Evolutionary conservation across 208 protist genomes (phyloP), one percentile per base, ranked within the genome.

Genomic region (Endotrypanum monterogeii): DNA sequence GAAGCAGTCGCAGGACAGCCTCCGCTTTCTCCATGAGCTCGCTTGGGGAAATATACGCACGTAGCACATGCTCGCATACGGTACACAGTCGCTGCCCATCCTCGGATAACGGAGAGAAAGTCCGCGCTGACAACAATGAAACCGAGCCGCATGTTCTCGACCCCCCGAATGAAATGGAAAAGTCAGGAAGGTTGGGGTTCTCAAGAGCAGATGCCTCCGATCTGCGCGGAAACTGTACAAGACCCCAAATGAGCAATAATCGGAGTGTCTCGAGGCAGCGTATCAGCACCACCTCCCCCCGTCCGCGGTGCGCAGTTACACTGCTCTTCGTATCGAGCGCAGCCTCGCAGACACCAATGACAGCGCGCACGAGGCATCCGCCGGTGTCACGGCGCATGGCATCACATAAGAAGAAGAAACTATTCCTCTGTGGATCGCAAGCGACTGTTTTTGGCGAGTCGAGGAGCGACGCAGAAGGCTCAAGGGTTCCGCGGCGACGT

Each of bases 401-500:
- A 11, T 84, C 72, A 51, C 75, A 79, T 6, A 88, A 46, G 63
- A 88, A 88, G 56, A 88, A 88, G 51, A 78, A 76, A 62, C 78
- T 83, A 5, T 76, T 58, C n/a, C 61, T 58, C 46, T 79, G 67
- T 25, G 79, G 67, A 44, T 79, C 63, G 9, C 30, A 28, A 8
- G 58, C 48, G 46, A 62, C n/a, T 39, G 70, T 39, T 25, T 54
- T 48, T 11, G 70, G 39, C 12, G 67, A 63, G 44, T 55, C 41
- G 32, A 23, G 18, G 37, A 25, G 23, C 57, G 57, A 62, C 30
- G 57, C 14, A 20, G 8, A 3, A n/a, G 18, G 18, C 58, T 20
- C 32, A 25, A 11, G n/a, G 35, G 8, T 48, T 48, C 37, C 37
- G 35, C 37, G 32, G 35, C 20, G 32, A 44, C 35, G 35, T 30